A percentile compares a stretch with the other conserved stretches of the same genome.
These are phyloP conservation scores for Kluyveromyces marxianus DNA, from an alignment of 1,139 yeast genomes.

Conservation along the genomic window DNA sequence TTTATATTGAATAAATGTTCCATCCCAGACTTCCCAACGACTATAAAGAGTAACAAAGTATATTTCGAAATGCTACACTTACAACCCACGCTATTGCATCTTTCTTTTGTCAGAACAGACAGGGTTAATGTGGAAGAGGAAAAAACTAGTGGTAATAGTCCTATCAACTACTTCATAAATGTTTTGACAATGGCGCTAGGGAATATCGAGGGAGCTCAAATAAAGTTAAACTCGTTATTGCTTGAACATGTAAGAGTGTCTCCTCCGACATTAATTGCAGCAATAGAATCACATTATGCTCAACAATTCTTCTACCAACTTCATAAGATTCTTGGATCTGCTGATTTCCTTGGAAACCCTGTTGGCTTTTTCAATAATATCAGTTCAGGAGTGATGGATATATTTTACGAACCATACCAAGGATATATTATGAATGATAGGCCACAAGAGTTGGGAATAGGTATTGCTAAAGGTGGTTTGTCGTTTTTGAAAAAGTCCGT, in stretches of 20 bases:
- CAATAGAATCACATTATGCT: slow-evolving; percentile 78
- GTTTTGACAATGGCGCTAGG: slow-evolving; percentile 95
- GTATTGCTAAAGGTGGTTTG: slow-evolving; percentile 90
- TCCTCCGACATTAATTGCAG: slow-evolving; percentile 60
- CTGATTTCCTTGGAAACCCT: slow-evolving; percentile 94
- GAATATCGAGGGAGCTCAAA: slow-evolving; percentile 94
- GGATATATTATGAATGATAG: slow-evolving; percentile 91
- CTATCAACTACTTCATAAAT: slow-evolving; percentile 68
- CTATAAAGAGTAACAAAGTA: slow-evolving; percentile 58
- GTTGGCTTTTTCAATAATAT: slow-evolving; percentile 91
- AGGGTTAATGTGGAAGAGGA: slow-evolving; percentile 48
- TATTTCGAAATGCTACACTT: slow-evolving; percentile 90
- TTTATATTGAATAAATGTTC: not conserved
- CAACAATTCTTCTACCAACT: slow-evolving; percentile 89
- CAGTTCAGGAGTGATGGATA: slow-evolving; percentile 92
- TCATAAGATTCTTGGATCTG: slow-evolving; percentile 90
- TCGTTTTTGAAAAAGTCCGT: slow-evolving; percentile 92
- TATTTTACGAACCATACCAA: slow-evolving; percentile 94
- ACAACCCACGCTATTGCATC: slow-evolving; percentile 82
- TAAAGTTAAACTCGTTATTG: slow-evolving; percentile 75
- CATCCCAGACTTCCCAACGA: slow-evolving; percentile 37
- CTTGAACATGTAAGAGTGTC: slow-evolving; percentile 89
- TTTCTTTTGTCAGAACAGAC: slow-evolving; percentile 90
- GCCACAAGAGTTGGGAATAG: slow-evolving; percentile 93
- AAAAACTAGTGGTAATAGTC: slow-evolving; percentile 49